Conservation (phyloP, 305 asterid species). For the Striga hermonthica region DNA sequence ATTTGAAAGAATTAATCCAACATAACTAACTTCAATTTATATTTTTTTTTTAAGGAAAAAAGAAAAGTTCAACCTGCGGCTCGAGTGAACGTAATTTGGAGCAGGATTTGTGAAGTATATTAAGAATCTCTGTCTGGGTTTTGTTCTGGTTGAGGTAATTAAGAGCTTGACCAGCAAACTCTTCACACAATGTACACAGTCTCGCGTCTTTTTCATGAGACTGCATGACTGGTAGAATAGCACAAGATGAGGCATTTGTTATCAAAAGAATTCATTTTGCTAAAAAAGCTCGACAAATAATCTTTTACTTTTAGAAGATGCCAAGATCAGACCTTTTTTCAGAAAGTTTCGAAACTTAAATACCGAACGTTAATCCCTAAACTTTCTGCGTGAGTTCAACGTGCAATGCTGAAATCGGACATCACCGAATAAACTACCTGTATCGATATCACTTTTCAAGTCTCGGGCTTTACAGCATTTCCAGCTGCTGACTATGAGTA, state of each 20-base stretch:
- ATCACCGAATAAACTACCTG: slow-evolving; percentile 26
- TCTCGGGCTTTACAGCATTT: slow-evolving; percentile 53
- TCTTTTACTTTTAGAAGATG: slow-evolving; percentile 14
- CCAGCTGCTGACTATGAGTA: slow-evolving; percentile 39
- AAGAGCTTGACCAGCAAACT: slow-evolving; percentile 63
- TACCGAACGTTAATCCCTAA: too few species aligned
- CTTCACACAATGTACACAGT: slow-evolving; percentile 69
- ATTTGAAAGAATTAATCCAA: background rate
- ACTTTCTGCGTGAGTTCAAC: background rate
- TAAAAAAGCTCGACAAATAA: slow-evolving; percentile 6
- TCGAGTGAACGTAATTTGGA: slow-evolving; percentile 56
- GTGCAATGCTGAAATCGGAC: background rate
- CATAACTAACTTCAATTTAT: background rate
- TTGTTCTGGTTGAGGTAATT: slow-evolving; percentile 59
- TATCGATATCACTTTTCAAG: slow-evolving; percentile 33
- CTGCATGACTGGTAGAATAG: slow-evolving; percentile 46
- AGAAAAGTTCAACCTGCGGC: slow-evolving; percentile 48
- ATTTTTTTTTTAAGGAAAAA: too few species aligned
- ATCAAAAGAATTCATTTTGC: slow-evolving; percentile 6
- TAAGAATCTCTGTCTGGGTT: slow-evolving; percentile 60
- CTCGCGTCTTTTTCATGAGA: too few species aligned
- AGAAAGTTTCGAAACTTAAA: too few species aligned
- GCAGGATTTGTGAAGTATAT: slow-evolving; percentile 72
- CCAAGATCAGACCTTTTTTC: too few species aligned
- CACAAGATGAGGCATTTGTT: slow-evolving; percentile 29